Conservation (phyloP, 441 rosid genomes). For the Mallotus repandus region DNA sequence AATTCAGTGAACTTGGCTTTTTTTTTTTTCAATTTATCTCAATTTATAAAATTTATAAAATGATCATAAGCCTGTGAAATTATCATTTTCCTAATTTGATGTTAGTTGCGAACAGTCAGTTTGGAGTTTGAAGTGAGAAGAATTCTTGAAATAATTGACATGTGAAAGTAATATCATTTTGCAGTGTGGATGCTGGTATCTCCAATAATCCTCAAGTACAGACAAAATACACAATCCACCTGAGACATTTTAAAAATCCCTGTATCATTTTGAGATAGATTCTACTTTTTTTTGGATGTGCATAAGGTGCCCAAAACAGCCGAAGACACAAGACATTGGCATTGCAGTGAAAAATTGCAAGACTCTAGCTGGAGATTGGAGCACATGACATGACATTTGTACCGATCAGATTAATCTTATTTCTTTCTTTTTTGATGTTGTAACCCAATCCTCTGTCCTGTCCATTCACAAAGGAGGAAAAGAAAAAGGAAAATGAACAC, state of each 20-base stretch:
- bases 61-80: too few relatives aligned
- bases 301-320: not conserved
- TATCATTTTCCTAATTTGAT: too few relatives aligned
- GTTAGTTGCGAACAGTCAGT: too few relatives aligned
- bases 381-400: not conserved
- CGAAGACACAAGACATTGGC: conserved; percentile 9
- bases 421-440: conserved; percentile 9
- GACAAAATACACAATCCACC: conserved; percentile 41
- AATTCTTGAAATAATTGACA: too few relatives aligned
- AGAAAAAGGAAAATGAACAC: not conserved
- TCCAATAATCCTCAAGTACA: conserved; percentile 59
- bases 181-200: conserved; percentile 95
- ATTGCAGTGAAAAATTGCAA: not conserved
- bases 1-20: too few relatives aligned
- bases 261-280: conserved; percentile 2
- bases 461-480: not conserved
- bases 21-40: too few relatives aligned
- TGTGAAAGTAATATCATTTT: conserved; percentile 18
- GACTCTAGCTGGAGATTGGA: not conserved
- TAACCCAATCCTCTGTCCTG: conserved; percentile 8
- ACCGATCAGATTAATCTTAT: conserved; percentile 1
- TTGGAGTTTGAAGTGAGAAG: not conserved
- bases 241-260: conserved; percentile 20
- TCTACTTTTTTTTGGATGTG: not conserved
- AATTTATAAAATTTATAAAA: too few relatives aligned